These are phyloP conservation scores for Colletotrichum sp. DNA, from an alignment of 2,329 filamentous ascomycete species.

Conservation along the genomic window DNA sequence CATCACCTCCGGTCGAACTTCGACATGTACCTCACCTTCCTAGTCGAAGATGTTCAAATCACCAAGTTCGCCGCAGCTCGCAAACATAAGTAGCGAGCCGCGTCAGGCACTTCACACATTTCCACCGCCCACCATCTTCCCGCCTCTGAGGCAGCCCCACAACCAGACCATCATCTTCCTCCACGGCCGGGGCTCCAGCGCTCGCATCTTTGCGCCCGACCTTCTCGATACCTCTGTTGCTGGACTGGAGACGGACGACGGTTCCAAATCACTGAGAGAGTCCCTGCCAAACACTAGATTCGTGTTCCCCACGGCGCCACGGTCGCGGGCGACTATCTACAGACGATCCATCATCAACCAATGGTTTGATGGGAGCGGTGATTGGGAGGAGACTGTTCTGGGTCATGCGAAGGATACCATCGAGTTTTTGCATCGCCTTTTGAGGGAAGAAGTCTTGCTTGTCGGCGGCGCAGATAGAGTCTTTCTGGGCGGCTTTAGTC, in stretches of 20 bases:
- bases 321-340: constrained; percentile 34
- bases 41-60: neutral
- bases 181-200: constrained; percentile 53
- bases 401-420: constrained; percentile 41
- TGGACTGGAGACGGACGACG: neutral
- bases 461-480: constrained; percentile 44
- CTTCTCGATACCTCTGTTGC: constrained; percentile 37
- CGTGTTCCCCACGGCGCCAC: constrained; percentile 55
- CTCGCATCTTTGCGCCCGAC: constrained; percentile 40
- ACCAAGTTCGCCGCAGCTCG: neutral
- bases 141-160: constrained; percentile 35
- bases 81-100: neutral
- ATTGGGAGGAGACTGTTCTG: constrained; percentile 35
- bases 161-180: constrained; percentile 52
- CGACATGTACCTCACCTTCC: neutral
- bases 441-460: constrained; percentile 38
- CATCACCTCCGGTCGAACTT: neutral
- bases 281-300: constrained; percentile 50
- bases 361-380: constrained; percentile 40
- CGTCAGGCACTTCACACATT: constrained; percentile 26
- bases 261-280: constrained; percentile 28
- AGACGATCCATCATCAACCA: constrained; percentile 36
- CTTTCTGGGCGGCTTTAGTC: constrained; percentile 56
- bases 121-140: constrained; percentile 22
- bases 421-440: constrained; percentile 40